These are phyloP conservation scores for Penicillium lagena DNA, from an alignment of 495 filamentous ascomycete species.

Conservation along the genomic window DNA sequence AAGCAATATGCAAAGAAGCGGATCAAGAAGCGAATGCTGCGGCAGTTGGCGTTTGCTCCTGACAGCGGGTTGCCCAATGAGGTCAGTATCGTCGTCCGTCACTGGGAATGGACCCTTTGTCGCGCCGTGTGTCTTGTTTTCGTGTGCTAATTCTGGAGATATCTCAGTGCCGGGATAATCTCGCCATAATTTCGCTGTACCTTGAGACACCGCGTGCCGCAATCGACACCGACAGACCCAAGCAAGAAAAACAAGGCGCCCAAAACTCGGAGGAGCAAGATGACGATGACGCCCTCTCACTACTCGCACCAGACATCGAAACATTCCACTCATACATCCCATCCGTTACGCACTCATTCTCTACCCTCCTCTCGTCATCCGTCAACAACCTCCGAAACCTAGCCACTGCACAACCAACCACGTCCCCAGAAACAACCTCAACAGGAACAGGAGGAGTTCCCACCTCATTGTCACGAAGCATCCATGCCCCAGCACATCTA, in stretches of 20 bases:
- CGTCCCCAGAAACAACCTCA: not conserved
- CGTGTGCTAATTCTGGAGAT: not conserved
- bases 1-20: conserved; percentile 27
- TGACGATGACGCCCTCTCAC: conserved; percentile 19
- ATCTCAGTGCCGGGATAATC: conserved; percentile 26
- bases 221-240: conserved; percentile 14
- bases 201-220: conserved; percentile 25
- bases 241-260: conserved; percentile 1
- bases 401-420: conserved; percentile 16
- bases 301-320: conserved; percentile 31
- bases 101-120: not conserved
- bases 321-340: conserved; percentile 31
- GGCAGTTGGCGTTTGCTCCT: conserved; percentile 27
- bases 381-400: conserved; percentile 22
- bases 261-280: not conserved
- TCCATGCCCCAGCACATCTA: not conserved
- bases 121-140: not conserved
- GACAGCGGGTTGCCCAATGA: conserved; percentile 28
- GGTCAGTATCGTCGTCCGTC: conserved; percentile 11
- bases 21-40: conserved; percentile 28
- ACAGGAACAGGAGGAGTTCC: conserved; percentile 1
- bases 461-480: not conserved
- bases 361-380: conserved; percentile 17
- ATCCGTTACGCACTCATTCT: conserved; percentile 17
- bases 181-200: conserved; percentile 31